Evolutionary conservation across 495 filamentous ascomycete species (phyloP).

Genomic region (Neurospora cerealis): DNA sequence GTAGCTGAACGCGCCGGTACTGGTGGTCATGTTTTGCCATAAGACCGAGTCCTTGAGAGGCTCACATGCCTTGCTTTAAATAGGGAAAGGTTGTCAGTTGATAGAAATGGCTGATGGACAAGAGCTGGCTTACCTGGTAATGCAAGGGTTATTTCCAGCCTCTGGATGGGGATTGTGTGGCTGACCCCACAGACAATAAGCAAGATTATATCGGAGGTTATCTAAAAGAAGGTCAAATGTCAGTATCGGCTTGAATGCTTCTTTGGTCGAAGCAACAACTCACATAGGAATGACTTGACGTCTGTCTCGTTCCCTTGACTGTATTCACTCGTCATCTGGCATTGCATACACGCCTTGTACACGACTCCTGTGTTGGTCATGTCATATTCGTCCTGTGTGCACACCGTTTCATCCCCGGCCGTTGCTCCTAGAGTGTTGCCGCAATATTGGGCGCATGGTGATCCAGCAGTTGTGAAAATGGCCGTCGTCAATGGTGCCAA

Average conservation of each 20-base stretch:
- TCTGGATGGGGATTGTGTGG: constrained; percentile 5
- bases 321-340: constrained; percentile 31
- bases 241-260: neutral
- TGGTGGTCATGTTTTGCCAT: constrained; percentile 26
- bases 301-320: constrained; percentile 22
- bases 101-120: neutral
- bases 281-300: constrained; percentile 32
- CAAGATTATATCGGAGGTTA: constrained; percentile 34
- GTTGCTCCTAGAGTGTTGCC: constrained; percentile 32
- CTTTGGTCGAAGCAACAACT: constrained; percentile 1
- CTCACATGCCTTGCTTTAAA: constrained; percentile 29
- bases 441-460: constrained; percentile 33
- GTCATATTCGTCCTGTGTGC: constrained; percentile 21
- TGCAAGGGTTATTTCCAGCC: constrained; percentile 24
- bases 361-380: constrained; percentile 21
- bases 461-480: constrained; percentile 26
- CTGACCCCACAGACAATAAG: constrained; percentile 30
- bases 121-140: constrained; percentile 25
- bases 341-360: constrained; percentile 32
- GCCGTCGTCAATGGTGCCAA: constrained; percentile 21
- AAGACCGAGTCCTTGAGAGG: constrained; percentile 24
- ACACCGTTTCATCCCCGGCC: constrained; percentile 29
- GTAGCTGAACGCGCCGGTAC: constrained; percentile 26
- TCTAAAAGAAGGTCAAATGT: constrained; percentile 17
- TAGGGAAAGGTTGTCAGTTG: constrained; percentile 4